A percentile compares a stretch with the other conserved stretches of the same genome.
These are phyloP conservation scores for Wickerhamiella infanticola DNA, from an alignment of 1,139 yeast genomes.

Conservation along the genomic window DNA sequence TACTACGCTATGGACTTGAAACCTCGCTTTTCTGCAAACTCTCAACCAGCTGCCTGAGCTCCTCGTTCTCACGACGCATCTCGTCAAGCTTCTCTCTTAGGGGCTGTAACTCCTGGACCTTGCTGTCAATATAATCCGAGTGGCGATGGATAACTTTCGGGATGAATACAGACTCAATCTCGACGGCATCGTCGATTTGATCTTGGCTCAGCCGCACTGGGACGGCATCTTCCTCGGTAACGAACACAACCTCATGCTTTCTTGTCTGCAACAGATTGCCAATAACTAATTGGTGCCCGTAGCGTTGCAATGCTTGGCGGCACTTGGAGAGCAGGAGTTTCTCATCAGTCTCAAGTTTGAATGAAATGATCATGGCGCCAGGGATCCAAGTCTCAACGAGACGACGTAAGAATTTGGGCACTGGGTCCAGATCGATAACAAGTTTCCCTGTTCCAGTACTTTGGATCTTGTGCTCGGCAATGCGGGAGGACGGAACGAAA, in stretches of 20 bases:
- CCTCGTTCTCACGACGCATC: not conserved
- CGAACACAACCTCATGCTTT: constrained; percentile 77
- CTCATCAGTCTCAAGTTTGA: constrained; percentile 83
- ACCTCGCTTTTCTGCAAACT: not conserved
- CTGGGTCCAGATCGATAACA: constrained; percentile 79
- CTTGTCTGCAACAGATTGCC: constrained; percentile 87
- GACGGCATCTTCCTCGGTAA: constrained; percentile 29
- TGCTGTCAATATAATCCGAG: constrained; percentile 35
- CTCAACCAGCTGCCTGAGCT: not conserved
- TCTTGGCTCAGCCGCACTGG: constrained; percentile 41
- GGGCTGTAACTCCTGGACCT: not conserved
- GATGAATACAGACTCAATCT: constrained; percentile 62
- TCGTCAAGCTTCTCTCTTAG: not conserved
- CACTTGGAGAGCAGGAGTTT: constrained; percentile 61
- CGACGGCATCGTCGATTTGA: constrained; percentile 29
- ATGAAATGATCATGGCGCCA: constrained; percentile 83
- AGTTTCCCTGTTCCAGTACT: constrained; percentile 52
- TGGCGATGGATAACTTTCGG: constrained; percentile 60
- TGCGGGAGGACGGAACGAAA: constrained; percentile 68
- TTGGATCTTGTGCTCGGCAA: constrained; percentile 91
- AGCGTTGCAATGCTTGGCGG: constrained; percentile 58
- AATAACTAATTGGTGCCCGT: constrained; percentile 85
- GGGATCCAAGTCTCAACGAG: constrained; percentile 94
- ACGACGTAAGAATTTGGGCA: constrained; percentile 80
- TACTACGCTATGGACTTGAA: not conserved